Evolutionary conservation across 164 flowering plant species (phyloP).

Genomic region (Vitis amurensis): DNA sequence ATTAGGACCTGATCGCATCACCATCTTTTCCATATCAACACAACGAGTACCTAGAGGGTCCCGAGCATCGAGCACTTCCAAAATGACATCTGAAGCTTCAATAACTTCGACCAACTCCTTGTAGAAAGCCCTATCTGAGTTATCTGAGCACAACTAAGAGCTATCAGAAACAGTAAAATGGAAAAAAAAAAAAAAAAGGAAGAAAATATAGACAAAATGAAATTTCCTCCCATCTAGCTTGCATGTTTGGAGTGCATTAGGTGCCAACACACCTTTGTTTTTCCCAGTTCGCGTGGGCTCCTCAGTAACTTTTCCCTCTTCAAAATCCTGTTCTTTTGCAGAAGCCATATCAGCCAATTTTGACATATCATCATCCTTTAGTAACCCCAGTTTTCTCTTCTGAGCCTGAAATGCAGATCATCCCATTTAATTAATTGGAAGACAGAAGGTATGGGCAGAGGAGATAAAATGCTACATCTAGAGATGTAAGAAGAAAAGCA

Average conservation of each 20-base stretch:
- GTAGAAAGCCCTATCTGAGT: conserved; percentile 81
- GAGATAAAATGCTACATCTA: background rate
- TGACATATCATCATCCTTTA: conserved; percentile 49
- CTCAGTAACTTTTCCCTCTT: conserved; percentile 25
- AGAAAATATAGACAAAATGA: background rate
- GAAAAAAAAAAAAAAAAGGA: background rate
- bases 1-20: conserved; percentile 67
- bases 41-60: conserved; percentile 98
- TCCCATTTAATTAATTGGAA: background rate
- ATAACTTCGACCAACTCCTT: conserved; percentile 91
- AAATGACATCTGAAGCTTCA: conserved; percentile 92
- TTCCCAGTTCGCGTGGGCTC: conserved; percentile 19
- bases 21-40: conserved; percentile 93
- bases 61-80: conserved; percentile 97
- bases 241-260: background rate
- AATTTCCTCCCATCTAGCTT: background rate
- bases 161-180: background rate
- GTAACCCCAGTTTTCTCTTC: conserved; percentile 75
- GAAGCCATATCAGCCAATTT: conserved; percentile 12
- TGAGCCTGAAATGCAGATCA: conserved; percentile 49
- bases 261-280: conserved; percentile 40
- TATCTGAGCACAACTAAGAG: conserved; percentile 38
- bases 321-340: conserved; percentile 19
- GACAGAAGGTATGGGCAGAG: background rate
- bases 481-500: background rate